Conservation (phyloP, 306 rosid genomes). For the Cicer judaicum region DNA sequence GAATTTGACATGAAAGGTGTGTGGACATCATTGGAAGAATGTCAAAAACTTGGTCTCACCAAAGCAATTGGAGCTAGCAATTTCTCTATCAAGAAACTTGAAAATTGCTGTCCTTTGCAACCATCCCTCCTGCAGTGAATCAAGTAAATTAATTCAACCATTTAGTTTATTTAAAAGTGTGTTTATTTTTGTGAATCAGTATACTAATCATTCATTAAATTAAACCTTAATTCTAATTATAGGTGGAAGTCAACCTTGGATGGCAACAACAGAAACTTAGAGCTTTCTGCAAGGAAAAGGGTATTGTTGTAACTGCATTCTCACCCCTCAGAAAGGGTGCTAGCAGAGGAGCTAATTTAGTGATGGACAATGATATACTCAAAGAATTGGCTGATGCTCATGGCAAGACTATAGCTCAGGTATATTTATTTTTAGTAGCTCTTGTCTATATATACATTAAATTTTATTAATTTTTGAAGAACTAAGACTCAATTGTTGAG, state of each 20-base stretch:
- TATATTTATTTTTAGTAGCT: not conserved
- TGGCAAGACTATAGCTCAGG: slow-evolving; percentile 56
- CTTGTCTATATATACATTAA: not conserved
- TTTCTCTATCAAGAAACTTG: slow-evolving; percentile 71
- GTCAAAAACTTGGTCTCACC: slow-evolving; percentile 76
- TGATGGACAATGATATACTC: slow-evolving; percentile 51
- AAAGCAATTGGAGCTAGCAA: slow-evolving; percentile 85
- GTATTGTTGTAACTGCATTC: slow-evolving; percentile 51
- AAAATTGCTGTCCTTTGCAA: slow-evolving; percentile 65
- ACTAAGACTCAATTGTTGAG: too few species aligned
- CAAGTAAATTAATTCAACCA: slow-evolving; percentile 52
- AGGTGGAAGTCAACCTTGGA: slow-evolving; percentile 55
- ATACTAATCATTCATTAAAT: slow-evolving; percentile 1
- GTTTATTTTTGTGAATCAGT: not conserved
- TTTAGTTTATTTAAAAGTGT: not conserved
- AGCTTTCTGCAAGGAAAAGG: slow-evolving; percentile 50
- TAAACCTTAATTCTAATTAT: not conserved
- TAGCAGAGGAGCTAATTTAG: slow-evolving; percentile 47
- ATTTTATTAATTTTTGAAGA: too few species aligned
- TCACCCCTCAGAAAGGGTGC: slow-evolving; percentile 58
- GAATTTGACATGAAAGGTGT: slow-evolving; percentile 67
- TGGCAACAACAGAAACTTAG: slow-evolving; percentile 54
- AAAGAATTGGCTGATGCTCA: slow-evolving; percentile 54
- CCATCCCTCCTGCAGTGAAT: slow-evolving; percentile 71
- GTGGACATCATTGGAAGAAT: slow-evolving; percentile 81